phyloP scores from a whole-genome alignment of 306 rosid species.

The Biancaea sappan region DNA sequence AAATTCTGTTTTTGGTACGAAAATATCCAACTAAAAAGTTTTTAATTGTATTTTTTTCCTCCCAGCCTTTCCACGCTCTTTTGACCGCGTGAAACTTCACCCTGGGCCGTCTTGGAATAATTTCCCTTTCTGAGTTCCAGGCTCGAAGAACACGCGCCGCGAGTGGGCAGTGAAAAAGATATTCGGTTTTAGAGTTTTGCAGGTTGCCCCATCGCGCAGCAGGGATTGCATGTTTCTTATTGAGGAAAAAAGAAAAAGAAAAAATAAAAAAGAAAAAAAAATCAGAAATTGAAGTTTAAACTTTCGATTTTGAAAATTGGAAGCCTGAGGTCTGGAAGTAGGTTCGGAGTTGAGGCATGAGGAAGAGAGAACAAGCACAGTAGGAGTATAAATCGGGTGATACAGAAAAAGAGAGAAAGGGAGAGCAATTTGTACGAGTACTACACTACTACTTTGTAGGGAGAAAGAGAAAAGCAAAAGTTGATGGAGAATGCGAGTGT shows the following conservation, averaged over 20 bases:
- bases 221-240: neutral
- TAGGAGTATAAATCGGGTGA: constrained; percentile 34
- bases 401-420: constrained; percentile 37
- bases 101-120: neutral
- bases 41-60: neutral
- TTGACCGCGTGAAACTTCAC: neutral
- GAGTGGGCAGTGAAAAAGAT: neutral
- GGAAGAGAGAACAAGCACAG: constrained; percentile 6
- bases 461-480: constrained; percentile 33
- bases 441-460: constrained; percentile 31
- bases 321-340: constrained; percentile 30
- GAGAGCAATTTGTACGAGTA: constrained; percentile 23
- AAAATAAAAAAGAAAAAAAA: too few relatives aligned
- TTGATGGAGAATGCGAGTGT: constrained; percentile 41
- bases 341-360: constrained; percentile 43
- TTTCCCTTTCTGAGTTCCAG: neutral
- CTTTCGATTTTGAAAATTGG: neutral
- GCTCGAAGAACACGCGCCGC: neutral
- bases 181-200: neutral
- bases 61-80: neutral
- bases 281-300: neutral
- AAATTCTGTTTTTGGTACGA: neutral
- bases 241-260: too few relatives aligned
- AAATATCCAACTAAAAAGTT: neutral
- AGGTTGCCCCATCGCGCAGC: neutral